Evolutionary conservation across 2,329 filamentous ascomycete genomes (phyloP).

Genomic region (Colletotrichum brevisporum): DNA sequence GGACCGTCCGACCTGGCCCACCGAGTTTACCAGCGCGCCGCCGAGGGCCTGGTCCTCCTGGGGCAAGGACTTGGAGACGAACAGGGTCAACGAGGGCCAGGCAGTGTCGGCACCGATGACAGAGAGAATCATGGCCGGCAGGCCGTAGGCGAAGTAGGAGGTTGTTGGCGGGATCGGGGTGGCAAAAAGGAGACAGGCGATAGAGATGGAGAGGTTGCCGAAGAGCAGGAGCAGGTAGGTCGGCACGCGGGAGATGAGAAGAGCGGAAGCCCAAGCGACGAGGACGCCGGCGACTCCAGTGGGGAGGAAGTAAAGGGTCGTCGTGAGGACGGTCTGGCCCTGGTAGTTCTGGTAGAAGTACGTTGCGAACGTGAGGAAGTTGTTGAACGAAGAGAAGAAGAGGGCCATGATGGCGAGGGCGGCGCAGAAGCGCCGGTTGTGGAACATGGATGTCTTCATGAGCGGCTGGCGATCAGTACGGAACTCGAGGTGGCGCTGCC

Average conservation of each 20-base stretch:
- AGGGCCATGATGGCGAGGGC: conserved; percentile 76
- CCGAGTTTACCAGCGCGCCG: conserved; percentile 77
- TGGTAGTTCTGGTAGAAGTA: conserved; percentile 81
- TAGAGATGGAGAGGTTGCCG: conserved; percentile 68
- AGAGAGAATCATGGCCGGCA: conserved; percentile 76
- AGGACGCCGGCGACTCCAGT: conserved; percentile 72
- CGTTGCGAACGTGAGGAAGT: conserved; percentile 76
- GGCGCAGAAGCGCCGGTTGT: conserved; percentile 70
- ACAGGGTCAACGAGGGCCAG: conserved; percentile 76
- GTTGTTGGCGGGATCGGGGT: conserved; percentile 72
- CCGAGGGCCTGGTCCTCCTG: conserved; percentile 76
- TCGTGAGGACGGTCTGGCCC: conserved; percentile 72
- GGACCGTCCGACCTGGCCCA: conserved; percentile 75
- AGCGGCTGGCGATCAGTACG: conserved; percentile 66
- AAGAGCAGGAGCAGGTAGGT: conserved; percentile 70
- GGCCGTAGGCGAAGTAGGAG: conserved; percentile 76
- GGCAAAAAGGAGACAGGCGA: conserved; percentile 73
- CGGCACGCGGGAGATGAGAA: conserved; percentile 69
- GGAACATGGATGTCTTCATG: conserved; percentile 77
- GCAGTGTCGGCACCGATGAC: conserved; percentile 77
- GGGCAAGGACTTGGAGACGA: conserved; percentile 74
- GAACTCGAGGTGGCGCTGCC: conserved; percentile 73
- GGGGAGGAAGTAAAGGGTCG: conserved; percentile 77
- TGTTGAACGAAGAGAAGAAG: conserved; percentile 78
- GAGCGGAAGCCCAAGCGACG: conserved; percentile 69